Evolutionary conservation across 495 filamentous ascomycete species (phyloP).

Genomic region (Aspergillus steynii): DNA sequence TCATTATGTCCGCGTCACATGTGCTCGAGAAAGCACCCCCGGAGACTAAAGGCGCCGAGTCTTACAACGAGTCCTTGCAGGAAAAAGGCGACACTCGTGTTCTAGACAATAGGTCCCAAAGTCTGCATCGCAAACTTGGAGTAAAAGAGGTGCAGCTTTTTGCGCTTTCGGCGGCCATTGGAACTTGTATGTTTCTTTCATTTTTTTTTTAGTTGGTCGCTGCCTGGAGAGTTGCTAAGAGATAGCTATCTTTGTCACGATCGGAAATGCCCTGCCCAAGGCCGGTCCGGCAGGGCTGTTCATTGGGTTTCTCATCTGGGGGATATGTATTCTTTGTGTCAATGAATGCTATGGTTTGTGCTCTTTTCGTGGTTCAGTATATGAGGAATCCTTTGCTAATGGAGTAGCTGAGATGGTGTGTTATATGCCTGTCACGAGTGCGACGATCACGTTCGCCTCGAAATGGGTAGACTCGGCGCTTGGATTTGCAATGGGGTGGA

Average conservation of each 20-base stretch:
- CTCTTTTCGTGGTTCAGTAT: too few species aligned
- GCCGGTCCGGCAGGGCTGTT: slow-evolving; percentile 55
- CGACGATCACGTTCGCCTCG: slow-evolving; percentile 39
- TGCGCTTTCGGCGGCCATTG: slow-evolving; percentile 10
- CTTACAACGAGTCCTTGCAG: background rate
- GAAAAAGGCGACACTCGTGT: background rate
- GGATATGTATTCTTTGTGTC: slow-evolving; percentile 1
- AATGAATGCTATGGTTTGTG: slow-evolving; percentile 21
- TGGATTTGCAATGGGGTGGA: slow-evolving; percentile 51
- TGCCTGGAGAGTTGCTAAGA: too few species aligned
- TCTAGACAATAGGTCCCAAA: slow-evolving; percentile 1
- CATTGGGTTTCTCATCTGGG: slow-evolving; percentile 24
- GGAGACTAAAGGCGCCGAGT: background rate
- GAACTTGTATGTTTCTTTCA: slow-evolving; percentile 7
- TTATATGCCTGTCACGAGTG: slow-evolving; percentile 53
- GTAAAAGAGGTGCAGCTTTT: slow-evolving; percentile 12
- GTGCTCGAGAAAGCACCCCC: background rate
- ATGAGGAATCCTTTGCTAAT: slow-evolving; percentile 4
- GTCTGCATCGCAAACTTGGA: slow-evolving; percentile 11
- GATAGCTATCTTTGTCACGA: slow-evolving; percentile 7
- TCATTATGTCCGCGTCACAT: background rate
- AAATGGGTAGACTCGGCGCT: slow-evolving; percentile 48
- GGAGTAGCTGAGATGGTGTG: slow-evolving; percentile 39
- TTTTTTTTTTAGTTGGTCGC: too few species aligned
- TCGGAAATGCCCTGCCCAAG: slow-evolving; percentile 22